Conservation (phyloP, 208 protist genomes). For the Endotrypanum monterogeii region DNA sequence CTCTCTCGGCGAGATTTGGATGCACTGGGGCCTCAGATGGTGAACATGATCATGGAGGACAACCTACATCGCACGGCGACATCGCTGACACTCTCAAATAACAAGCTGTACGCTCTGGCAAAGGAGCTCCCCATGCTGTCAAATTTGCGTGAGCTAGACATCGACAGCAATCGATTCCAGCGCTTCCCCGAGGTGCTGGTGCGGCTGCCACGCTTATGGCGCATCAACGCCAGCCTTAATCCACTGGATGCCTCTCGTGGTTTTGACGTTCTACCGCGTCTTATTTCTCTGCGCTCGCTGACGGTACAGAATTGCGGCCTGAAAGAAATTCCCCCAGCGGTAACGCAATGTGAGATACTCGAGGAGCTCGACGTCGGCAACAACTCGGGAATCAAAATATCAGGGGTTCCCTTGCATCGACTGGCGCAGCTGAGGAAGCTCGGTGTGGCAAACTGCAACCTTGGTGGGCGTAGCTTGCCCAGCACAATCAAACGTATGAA, state of each 20-base stretch:
- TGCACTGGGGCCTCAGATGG: constrained; percentile 53
- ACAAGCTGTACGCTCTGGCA: constrained; percentile 76
- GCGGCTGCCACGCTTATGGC: constrained; percentile 50
- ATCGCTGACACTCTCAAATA: constrained; percentile 73
- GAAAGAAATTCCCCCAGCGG: constrained; percentile 38
- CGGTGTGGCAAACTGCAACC: constrained; percentile 65
- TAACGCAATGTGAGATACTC: constrained; percentile 52
- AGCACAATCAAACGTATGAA: constrained; percentile 50
- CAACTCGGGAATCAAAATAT: constrained; percentile 62
- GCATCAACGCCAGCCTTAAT: constrained; percentile 73
- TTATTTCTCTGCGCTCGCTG: constrained; percentile 52
- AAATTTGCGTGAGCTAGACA: constrained; percentile 75
- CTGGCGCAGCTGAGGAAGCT: constrained; percentile 53
- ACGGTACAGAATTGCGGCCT: constrained; percentile 61
- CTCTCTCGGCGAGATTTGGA: constrained; percentile 69
- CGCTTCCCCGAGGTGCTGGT: constrained; percentile 67
- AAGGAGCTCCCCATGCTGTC: constrained; percentile 76
- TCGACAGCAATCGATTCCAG: constrained; percentile 76
- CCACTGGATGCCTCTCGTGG: constrained; percentile 48
- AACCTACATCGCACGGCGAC: constrained; percentile 68
- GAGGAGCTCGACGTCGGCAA: constrained; percentile 80
- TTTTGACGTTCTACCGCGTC: constrained; percentile 53
- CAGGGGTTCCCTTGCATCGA: constrained; percentile 40
- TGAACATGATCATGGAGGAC: constrained; percentile 71
- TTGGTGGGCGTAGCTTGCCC: constrained; percentile 60